A percentile compares a stretch with the other conserved stretches of the same genome.
Conservation (phyloP, 1,139 yeast genomes). For the Sugiyamaella sp. region DNA sequence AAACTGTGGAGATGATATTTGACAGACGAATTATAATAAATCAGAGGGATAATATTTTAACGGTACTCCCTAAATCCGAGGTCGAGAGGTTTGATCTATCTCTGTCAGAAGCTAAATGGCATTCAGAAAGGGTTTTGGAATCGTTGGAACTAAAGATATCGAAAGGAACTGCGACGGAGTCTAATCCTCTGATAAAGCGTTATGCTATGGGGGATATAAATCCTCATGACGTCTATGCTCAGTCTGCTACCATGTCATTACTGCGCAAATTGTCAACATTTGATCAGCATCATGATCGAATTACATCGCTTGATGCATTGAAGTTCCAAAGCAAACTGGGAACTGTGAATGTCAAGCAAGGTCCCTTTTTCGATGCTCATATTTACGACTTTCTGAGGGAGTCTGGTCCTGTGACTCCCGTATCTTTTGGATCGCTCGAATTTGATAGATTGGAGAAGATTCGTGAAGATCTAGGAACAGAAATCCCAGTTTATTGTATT, state of each 20-base stretch:
- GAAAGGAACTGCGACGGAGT: too few relatives aligned
- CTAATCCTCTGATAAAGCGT: slow-evolving; percentile 26
- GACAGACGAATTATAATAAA: slow-evolving; percentile 16
- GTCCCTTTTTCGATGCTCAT: slow-evolving; percentile 29
- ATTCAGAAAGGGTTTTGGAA: background rate
- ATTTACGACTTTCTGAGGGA: slow-evolving; percentile 25
- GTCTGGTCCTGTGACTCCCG: slow-evolving; percentile 19
- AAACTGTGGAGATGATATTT: slow-evolving; percentile 19
- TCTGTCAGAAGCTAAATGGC: slow-evolving; percentile 7
- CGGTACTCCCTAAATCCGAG: slow-evolving; percentile 15
- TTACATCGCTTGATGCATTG: slow-evolving; percentile 20
- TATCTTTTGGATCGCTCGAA: slow-evolving; percentile 9
- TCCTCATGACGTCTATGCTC: slow-evolving; percentile 29
- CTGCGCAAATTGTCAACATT: slow-evolving; percentile 23
- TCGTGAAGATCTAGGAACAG: slow-evolving; percentile 40
- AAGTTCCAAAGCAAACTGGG: slow-evolving; percentile 26
- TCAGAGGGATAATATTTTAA: slow-evolving; percentile 16
- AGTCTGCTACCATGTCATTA: slow-evolving; percentile 31
- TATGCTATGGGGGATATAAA: slow-evolving; percentile 34
- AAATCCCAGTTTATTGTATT: slow-evolving; percentile 74
- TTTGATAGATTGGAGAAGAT: slow-evolving; percentile 24
- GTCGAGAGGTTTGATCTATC: slow-evolving; percentile 17
- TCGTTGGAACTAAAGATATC: background rate
- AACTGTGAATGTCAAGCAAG: slow-evolving; percentile 23
- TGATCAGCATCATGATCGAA: slow-evolving; percentile 21